Evolutionary conservation across 768 basidiomycete species (phyloP).

Genomic region (Mycena filopes): DNA sequence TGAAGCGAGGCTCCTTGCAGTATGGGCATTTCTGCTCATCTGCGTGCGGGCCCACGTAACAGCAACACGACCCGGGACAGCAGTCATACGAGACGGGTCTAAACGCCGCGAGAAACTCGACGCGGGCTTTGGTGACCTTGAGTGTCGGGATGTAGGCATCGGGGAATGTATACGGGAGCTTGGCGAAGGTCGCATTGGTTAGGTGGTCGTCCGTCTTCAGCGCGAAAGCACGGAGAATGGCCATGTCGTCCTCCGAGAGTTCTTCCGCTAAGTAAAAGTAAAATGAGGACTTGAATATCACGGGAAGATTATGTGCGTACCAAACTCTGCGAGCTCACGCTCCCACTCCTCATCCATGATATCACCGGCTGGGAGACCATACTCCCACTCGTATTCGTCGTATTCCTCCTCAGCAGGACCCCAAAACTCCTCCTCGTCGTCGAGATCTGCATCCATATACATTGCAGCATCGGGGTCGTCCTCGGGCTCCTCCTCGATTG

Average conservation of each 20-base stretch:
- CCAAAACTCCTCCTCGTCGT: conserved; percentile 20
- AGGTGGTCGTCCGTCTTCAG: conserved; percentile 43
- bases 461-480: background rate
- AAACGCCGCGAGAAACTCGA: conserved; percentile 45
- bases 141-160: conserved; percentile 25
- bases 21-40: conserved; percentile 46
- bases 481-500: background rate
- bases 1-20: conserved; percentile 44
- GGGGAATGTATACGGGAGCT: conserved; percentile 40
- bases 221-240: conserved; percentile 41
- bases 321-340: conserved; percentile 28
- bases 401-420: conserved; percentile 6
- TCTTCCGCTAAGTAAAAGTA: conserved; percentile 29
- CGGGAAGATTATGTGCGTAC: conserved; percentile 14
- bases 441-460: conserved; percentile 4
- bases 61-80: conserved; percentile 48
- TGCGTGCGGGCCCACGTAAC: conserved; percentile 46
- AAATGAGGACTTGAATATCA: background rate
- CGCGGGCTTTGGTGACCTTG: conserved; percentile 35
- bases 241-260: conserved; percentile 37
- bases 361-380: conserved; percentile 29
- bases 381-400: background rate
- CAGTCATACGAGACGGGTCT: conserved; percentile 43
- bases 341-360: conserved; percentile 33
- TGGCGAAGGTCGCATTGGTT: conserved; percentile 38